Evolutionary conservation across 2,329 filamentous ascomycete genomes (phyloP), one percentile per base, ranked within the genome.

Genomic region (Botryotinia calthae): DNA sequence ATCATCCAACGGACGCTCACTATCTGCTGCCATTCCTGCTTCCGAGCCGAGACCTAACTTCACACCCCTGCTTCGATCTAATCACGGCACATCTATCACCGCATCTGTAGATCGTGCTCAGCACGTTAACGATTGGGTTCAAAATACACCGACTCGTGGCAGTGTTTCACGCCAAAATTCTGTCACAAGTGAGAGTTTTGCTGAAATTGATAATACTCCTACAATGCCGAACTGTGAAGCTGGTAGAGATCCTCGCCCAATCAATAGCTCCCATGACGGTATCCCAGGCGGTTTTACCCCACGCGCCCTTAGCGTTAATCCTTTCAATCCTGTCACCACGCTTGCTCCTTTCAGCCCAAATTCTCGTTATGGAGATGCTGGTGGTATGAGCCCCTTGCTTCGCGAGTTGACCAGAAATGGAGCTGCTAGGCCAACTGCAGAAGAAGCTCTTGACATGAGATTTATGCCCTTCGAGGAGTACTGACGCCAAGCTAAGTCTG

Each of bases 381-480:
- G 42, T n/a, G 74, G 73, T 37, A 73, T 74, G 71, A 78, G 77
- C 59, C 62, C 54, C 16, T 54, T 74, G 42, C 72, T 74, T 63
- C 74, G 71, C 44, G 59, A 46, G 7, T 67, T 80, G 48, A 79
- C 78, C 4, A 51, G 68, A 3, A 76, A 75, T 71, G 76, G 77
- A 40, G 77, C 67, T 1, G 28, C 46, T 20, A 74, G 74, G 44
- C 80, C 80, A 58, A 76, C 51, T 37, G 63, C 78, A 34, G 77
- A 79, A 2, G 77, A 80, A 14, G 79, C 78, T 46, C 67, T 80
- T n/a, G 75, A 77, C 54, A 54, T 74, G 12, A 68, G 63, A 16
- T 80, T 81, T 73, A 73, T 82, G 37, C 81, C 82, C 8, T 82
- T 83, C 64, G 74, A 77, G n/a, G 82, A 83, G 74, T 76, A 78